Evolutionary conservation across 768 basidiomycete genomes (phyloP), one percentile per base, ranked within the genome.

Genomic region (Chalciporus pseudorubinellus): DNA sequence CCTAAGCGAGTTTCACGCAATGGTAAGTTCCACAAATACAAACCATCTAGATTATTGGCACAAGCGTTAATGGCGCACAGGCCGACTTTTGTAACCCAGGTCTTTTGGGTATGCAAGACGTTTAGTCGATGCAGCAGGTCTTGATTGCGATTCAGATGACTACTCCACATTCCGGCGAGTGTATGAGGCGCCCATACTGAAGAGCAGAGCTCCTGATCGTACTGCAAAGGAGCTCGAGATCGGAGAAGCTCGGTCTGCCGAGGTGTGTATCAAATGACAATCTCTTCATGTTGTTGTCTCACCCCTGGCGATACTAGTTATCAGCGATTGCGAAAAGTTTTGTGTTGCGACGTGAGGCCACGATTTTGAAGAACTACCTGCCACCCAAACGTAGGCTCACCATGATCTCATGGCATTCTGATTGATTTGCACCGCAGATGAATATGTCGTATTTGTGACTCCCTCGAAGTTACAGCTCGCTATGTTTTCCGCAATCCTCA

Each of bases 401-500:
- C 16, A 26, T 31, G 29, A 24, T 48, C 33, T 24, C 38, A 11
- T 21, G 7, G 14, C 24, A 16, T 36, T 52, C 24, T 55, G 34
- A 4, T 22, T 57, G 38, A 52, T 39, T 39, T 16, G 19, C 16
- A 22, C 39, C 9, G 8, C 56, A 98, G 95, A 90, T 64, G 97
- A 99, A 83, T 98, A 95, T 64, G 89, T 95, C n/a, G 85, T 98
- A n/a, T 98, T 98, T 67, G 77, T 97, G 26, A 84, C 85, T 6
- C 95, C 97, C 0, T 94, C 93, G 1, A 44, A 70, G n/a, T 71
- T 97, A 16, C 95, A 99, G 60, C 68, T 90, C 6, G 74, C 80
- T 12, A 86, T 98, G 60, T 92, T 94, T 61, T 72, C 76, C 10
- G 83, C 77, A 39, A 83, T 98, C 11, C 79, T 99, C 7, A 76